Base-by-base conservation (phyloP, 1,139 yeast species). In the Geotrichum fermentans region DNA sequence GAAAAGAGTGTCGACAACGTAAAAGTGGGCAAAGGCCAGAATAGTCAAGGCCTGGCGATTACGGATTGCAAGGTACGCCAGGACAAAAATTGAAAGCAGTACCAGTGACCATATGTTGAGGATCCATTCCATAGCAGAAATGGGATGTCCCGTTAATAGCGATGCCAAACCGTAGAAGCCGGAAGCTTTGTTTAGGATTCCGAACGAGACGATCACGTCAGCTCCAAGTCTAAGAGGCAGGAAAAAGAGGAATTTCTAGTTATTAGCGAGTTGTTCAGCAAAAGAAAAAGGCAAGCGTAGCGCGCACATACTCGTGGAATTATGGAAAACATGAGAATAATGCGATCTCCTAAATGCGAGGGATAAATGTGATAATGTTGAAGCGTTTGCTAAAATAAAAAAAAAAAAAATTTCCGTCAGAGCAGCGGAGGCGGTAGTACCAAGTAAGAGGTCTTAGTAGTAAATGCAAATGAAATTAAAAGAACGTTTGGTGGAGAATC, bases 111-210 rank as follows among this genome's bases (percentile, higher is more conserved):
- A 67, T 34, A 83, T 62, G 66, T 90, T 88, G 59, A 83, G 79
- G 1, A 84, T 57, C 95, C 96, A 86, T 64, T 92, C 97, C 72
- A 84, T 73, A 54, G 81, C 79, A 55, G 82, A 82, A 52, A 90
- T 74, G 1, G 94, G 95, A 61, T 89, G 96, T 1, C 96, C 74
- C 0, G 97, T 90, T 61, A 92, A 77, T 39, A 92, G 68, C 0
- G 97, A 89, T 33, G 90, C 71, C 37, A 90, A 73, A 26, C 97
- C 98, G 66, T 83, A 92, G 24, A 82, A 73, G 8, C 98, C 97
- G 51, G 95, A 82, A 55, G 92, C 89, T 65, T 90, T 90, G 70
- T 92, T 90, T 59, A 90, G 74, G 42, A 89, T 78, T 18, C 94
- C 83, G 35, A 85, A 73, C 1, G 88, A 84, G n/a, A 89, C 71